phyloP scores from a whole-genome alignment of 768 basidiomycete genomes.

The Agrocybe chaxingu region DNA sequence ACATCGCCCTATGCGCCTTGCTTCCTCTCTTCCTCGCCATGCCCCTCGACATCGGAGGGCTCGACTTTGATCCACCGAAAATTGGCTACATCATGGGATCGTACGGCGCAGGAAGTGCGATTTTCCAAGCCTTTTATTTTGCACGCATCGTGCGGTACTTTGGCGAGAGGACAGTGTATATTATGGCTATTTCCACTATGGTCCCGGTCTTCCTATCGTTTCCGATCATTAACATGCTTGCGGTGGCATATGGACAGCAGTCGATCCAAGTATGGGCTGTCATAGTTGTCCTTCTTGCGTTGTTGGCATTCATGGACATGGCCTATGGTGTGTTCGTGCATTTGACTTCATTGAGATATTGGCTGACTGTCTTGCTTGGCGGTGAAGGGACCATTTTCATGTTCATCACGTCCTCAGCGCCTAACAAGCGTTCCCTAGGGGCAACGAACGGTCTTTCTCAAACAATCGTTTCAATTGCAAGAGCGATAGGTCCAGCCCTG shows the following conservation, averaged over 20 bases:
- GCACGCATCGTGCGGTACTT: conserved; percentile 36
- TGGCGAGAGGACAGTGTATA: conserved; percentile 42
- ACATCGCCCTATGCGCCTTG: conserved; percentile 50
- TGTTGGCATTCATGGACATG: conserved; percentile 39
- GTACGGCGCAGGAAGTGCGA: conserved; percentile 38
- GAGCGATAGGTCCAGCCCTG: conserved; percentile 47
- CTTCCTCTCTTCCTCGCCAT: conserved; percentile 71
- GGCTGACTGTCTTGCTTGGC: background rate
- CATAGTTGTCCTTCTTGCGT: conserved; percentile 24
- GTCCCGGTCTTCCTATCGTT: conserved; percentile 39
- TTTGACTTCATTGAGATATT: background rate
- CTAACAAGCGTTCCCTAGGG: conserved; percentile 47
- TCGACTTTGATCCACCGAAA: conserved; percentile 54
- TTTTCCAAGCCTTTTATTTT: conserved; percentile 40
- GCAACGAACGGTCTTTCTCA: conserved; percentile 49
- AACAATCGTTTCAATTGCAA: conserved; percentile 39
- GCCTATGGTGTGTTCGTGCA: conserved; percentile 35
- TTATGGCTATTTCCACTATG: conserved; percentile 31
- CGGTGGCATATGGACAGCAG: conserved; percentile 31
- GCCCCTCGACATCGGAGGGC: conserved; percentile 62
- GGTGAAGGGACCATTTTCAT: conserved; percentile 44
- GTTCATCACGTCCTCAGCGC: conserved; percentile 47
- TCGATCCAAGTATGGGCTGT: conserved; percentile 35
- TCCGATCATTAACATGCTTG: conserved; percentile 43
- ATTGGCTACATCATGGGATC: conserved; percentile 58